These are phyloP conservation scores for Spatholobus suberectus DNA, from an alignment of 306 rosid genomes.

Conservation along the genomic window DNA sequence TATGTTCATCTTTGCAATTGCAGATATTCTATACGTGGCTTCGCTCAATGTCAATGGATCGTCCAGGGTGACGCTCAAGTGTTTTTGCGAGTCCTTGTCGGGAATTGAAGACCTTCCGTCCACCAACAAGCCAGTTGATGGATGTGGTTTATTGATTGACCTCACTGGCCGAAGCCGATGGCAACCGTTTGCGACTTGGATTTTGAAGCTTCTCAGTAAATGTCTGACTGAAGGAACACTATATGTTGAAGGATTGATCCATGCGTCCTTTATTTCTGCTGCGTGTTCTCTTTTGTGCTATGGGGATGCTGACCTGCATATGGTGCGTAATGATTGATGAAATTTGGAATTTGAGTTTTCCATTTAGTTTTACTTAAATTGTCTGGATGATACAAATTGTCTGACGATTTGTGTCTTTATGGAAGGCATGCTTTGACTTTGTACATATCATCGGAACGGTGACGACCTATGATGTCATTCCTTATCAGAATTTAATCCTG, in stretches of 20 bases:
- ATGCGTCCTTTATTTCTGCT: slow-evolving; percentile 66
- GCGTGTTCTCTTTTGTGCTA: slow-evolving; percentile 82
- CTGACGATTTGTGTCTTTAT: slow-evolving; percentile 51
- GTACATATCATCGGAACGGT: slow-evolving; percentile 64
- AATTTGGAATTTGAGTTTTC: slow-evolving; percentile 19
- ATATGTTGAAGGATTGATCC: slow-evolving; percentile 81
- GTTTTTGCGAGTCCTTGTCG: slow-evolving; percentile 64
- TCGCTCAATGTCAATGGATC: slow-evolving; percentile 50
- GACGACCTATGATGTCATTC: slow-evolving; percentile 64
- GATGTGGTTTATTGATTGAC: slow-evolving; percentile 72
- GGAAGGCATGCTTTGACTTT: slow-evolving; percentile 91
- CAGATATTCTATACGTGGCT: slow-evolving; percentile 74
- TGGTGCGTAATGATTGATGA: slow-evolving; percentile 62
- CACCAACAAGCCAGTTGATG: slow-evolving; percentile 61
- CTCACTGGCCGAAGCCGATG: slow-evolving; percentile 66
- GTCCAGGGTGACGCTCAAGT: slow-evolving; percentile 58
- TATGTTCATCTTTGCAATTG: slow-evolving; percentile 30
- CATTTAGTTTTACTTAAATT: slow-evolving; percentile 4
- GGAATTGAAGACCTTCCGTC: slow-evolving; percentile 71
- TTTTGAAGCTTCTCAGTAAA: slow-evolving; percentile 74
- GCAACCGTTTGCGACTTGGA: slow-evolving; percentile 88
- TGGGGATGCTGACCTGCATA: slow-evolving; percentile 85
- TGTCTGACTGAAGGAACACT: slow-evolving; percentile 89
- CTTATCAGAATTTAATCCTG: slow-evolving; percentile 72
- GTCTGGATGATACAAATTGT: background rate